phyloP scores from a whole-genome alignment of 495 filamentous ascomycete genomes.

The Aspergillus asperescens region DNA sequence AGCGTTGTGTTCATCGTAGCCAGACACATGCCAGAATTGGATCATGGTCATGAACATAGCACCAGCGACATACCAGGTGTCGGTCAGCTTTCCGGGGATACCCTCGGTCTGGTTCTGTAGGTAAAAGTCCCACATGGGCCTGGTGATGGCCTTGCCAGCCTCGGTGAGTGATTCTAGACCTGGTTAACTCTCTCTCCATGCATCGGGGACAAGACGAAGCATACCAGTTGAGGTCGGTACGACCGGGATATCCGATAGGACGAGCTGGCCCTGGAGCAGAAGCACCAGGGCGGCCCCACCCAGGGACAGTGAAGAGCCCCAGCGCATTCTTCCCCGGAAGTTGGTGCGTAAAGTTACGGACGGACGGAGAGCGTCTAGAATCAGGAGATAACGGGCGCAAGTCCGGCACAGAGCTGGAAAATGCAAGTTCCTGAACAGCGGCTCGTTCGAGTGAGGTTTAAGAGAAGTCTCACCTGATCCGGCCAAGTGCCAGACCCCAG shows the following conservation, averaged over 20 bases:
- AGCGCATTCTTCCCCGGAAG: constrained; percentile 11
- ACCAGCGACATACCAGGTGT: constrained; percentile 46
- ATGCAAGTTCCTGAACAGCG: constrained; percentile 2
- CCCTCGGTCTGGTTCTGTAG: constrained; percentile 36
- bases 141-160: constrained; percentile 20
- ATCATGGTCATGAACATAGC: constrained; percentile 45
- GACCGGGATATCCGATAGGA: constrained; percentile 13
- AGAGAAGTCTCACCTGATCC: constrained; percentile 6
- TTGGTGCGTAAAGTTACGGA: too few relatives aligned
- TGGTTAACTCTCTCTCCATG: neutral
- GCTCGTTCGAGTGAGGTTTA: constrained; percentile 1
- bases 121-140: constrained; percentile 47
- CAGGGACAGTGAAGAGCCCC: constrained; percentile 7
- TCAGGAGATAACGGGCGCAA: neutral
- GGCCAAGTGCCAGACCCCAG: constrained; percentile 10
- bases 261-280: constrained; percentile 14
- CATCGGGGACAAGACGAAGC: neutral
- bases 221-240: constrained; percentile 13
- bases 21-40: constrained; percentile 49
- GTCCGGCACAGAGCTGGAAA: neutral
- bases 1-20: constrained; percentile 40
- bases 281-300: constrained; percentile 17
- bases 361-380: neutral
- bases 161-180: constrained; percentile 17
- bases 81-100: constrained; percentile 36